phyloP scores from a whole-genome alignment of 805 yeast species.

The Candida rishiriensis region DNA sequence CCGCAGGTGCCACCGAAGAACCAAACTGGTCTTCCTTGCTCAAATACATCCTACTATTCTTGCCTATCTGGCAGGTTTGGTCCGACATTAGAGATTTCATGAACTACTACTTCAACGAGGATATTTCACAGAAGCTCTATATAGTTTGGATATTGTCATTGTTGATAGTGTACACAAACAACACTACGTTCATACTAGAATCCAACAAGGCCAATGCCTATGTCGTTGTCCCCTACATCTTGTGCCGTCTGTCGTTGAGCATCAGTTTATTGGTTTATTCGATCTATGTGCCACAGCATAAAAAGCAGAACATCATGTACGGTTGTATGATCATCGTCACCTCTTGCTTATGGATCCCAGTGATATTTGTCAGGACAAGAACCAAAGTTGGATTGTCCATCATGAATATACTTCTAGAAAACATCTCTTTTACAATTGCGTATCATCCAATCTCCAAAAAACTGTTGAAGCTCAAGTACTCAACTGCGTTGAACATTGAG shows the following conservation, averaged over 20 bases:
- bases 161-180: conserved; percentile 49
- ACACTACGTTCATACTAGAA: conserved; percentile 33
- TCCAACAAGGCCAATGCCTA: conserved; percentile 35
- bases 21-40: conserved; percentile 45
- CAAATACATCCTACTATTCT: conserved; percentile 45
- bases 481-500: conserved; percentile 62
- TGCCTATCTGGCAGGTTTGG: conserved; percentile 65
- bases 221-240: conserved; percentile 44
- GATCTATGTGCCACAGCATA: conserved; percentile 43
- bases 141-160: conserved; percentile 50
- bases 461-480: conserved; percentile 36
- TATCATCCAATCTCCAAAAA: conserved; percentile 47
- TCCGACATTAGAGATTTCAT: conserved; percentile 58
- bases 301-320: conserved; percentile 45
- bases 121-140: conserved; percentile 47
- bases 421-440: conserved; percentile 29
- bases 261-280: conserved; percentile 35
- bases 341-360: conserved; percentile 44
- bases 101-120: conserved; percentile 60
- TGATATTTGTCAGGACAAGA: conserved; percentile 43
- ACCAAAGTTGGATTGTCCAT: conserved; percentile 44
- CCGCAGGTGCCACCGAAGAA: conserved; percentile 46
- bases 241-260: conserved; percentile 40
- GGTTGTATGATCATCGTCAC: conserved; percentile 30
- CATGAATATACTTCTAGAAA: conserved; percentile 39